Evolutionary conservation across 371 early-diverging fungal species (phyloP).

Genomic region (Apophysomyces variabilis): DNA sequence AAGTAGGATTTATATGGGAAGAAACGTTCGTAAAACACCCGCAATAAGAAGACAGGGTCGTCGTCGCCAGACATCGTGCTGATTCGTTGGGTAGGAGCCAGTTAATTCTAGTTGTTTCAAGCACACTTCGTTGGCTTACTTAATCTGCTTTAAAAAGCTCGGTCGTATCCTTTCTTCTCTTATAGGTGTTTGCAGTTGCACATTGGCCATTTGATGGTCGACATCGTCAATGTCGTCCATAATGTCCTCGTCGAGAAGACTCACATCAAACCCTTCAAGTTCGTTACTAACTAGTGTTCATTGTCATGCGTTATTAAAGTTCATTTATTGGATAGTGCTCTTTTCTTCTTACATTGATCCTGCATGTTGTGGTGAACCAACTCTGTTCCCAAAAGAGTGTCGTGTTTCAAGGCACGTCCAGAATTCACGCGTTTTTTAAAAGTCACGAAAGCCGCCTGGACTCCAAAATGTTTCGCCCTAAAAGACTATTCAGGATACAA

Average conservation of each 20-base stretch:
- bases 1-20: constrained; percentile 85
- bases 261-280: constrained; percentile 24
- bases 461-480: too few relatives aligned
- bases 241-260: constrained; percentile 27
- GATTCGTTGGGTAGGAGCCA: neutral
- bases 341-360: too few relatives aligned
- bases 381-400: too few relatives aligned
- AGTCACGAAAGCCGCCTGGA: too few relatives aligned
- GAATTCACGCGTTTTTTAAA: too few relatives aligned
- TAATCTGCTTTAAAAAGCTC: neutral
- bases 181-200: constrained; percentile 24
- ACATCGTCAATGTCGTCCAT: constrained; percentile 19
- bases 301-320: too few relatives aligned
- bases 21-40: constrained; percentile 80
- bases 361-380: too few relatives aligned
- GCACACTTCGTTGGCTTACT: neutral
- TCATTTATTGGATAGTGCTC: too few relatives aligned
- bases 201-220: constrained; percentile 27
- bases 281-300: constrained; percentile 9
- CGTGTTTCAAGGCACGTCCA: too few relatives aligned
- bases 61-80: constrained; percentile 18
- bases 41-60: constrained; percentile 50
- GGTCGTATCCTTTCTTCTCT: neutral
- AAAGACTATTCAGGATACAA: too few relatives aligned
- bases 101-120: neutral